phyloP scores from a whole-genome alignment of 2,329 filamentous ascomycete genomes.

The Colletotrichum sp. region DNA sequence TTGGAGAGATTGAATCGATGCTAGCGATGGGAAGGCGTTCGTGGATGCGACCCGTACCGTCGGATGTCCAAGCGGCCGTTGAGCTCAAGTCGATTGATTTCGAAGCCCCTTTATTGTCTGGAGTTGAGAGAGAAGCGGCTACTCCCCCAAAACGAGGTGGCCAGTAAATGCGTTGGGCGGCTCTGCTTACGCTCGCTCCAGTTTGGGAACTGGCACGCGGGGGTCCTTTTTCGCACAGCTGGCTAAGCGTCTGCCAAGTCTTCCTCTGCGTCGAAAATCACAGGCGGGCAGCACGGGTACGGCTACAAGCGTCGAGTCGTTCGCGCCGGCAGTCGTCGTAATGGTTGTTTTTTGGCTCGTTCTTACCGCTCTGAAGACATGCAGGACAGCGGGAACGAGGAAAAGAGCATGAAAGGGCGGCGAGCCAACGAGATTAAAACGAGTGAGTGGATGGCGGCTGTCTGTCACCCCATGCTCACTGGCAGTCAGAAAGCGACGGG shows the following conservation, averaged over 20 bases:
- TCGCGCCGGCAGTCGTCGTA: not conserved
- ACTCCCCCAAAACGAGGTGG: not conserved
- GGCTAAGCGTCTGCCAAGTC: not conserved
- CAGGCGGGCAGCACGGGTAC: not conserved
- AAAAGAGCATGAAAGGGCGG: not conserved
- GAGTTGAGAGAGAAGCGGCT: not conserved
- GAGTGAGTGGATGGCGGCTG: not conserved
- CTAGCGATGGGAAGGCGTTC: not conserved
- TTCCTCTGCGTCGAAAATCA: not conserved
- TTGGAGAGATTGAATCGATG: not conserved
- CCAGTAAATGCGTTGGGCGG: not conserved
- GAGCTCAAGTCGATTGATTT: not conserved
- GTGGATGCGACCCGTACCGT: not conserved
- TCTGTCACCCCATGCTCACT: constrained; percentile 1
- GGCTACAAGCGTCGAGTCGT: not conserved
- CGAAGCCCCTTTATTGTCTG: not conserved
- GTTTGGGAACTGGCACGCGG: not conserved
- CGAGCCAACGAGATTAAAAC: constrained; percentile 11
- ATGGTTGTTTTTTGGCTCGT: not conserved
- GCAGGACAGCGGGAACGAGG: constrained; percentile 9
- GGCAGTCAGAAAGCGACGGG: not conserved
- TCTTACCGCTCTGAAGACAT: not conserved
- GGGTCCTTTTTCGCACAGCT: not conserved
- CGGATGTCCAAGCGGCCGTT: not conserved
- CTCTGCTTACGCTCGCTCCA: not conserved